Evolutionary conservation across 2,329 filamentous ascomycete genomes (phyloP), one percentile per base, ranked within the genome.

Genomic region (Diaporthe ilicicola): DNA sequence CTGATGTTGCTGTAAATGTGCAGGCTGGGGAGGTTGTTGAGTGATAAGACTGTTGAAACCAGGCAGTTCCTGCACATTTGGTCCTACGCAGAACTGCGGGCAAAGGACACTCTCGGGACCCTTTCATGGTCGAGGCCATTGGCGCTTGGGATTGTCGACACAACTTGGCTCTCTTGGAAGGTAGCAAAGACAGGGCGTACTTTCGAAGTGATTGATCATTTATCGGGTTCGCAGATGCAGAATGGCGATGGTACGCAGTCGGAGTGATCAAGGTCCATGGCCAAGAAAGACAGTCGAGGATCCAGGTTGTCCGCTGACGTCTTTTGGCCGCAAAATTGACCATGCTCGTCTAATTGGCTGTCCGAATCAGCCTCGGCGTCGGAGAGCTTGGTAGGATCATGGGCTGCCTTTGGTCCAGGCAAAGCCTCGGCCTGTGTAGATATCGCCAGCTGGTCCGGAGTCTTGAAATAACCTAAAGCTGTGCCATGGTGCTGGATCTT

Each of bases 341-440:
- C 53, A 4, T 53, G 50, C 10, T 53, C 70, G 13, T 51, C 50
- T 17, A 8, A n/a, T n/a, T 56, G 7, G 13, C 59, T 50, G 13
- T 34, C 67, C 12, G 66, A 19, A 0, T 61, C 67, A 27, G 29
- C 37, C 22, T 66, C 70, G 4, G 66, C 70, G 10, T 54, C 27
- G 1, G 70, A 72, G 6, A 67, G 9, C 8, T 61, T 44, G 3
- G 53, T n/a, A 12, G 22, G 37, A 12, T 66, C 59, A 22, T 24
- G 17, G 7, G 34, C n/a, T 4, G n/a, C 19, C 17, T 24, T 37
- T 1, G 50, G 6, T 17, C 4, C n/a, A 1, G 32, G 3, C 12
- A 24, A 12, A 10, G 27, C 27, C 27, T 22, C 27, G 13, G 34
- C 4, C 22, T 61, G 27, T 2, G 10, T 27, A 13, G 70, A 27